Conservation (phyloP, 306 rosid species). For the Malus sieversii region DNA sequence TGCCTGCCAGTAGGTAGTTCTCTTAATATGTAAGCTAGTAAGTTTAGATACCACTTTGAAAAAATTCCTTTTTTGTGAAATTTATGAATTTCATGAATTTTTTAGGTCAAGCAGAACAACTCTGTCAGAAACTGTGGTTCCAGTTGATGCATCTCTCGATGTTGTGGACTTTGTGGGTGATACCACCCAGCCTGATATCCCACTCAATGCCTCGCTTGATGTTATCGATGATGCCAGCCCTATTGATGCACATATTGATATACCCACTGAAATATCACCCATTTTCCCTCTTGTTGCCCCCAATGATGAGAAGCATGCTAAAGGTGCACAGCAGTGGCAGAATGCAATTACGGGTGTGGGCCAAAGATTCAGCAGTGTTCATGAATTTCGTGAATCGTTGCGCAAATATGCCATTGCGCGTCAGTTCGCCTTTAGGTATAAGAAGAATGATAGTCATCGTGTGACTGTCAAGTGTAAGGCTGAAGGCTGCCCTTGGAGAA, state of each 20-base stretch:
- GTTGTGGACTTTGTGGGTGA: constrained; percentile 31
- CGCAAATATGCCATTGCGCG: constrained; percentile 96
- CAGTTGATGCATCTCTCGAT: constrained; percentile 36
- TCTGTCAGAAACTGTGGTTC: constrained; percentile 74
- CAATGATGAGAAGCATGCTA: constrained; percentile 53
- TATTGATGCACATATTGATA: constrained; percentile 36
- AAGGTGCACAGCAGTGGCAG: constrained; percentile 93
- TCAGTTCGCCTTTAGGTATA: constrained; percentile 90
- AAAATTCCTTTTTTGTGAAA: constrained; percentile 19
- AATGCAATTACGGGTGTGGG: constrained; percentile 91
- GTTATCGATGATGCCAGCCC: constrained; percentile 45
- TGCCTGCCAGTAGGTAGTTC: constrained; percentile 93
- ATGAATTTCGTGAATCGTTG: constrained; percentile 86
- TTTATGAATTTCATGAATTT: constrained; percentile 15
- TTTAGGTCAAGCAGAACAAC: constrained; percentile 97
- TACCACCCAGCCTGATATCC: constrained; percentile 26
- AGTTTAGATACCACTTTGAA: constrained; percentile 2
- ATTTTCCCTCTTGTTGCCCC: constrained; percentile 30
- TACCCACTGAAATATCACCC: constrained; percentile 40
- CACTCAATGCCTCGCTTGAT: constrained; percentile 41
- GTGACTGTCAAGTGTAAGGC: constrained; percentile 98
- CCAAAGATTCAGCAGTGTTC: constrained; percentile 81
- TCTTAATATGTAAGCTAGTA: constrained; percentile 29
- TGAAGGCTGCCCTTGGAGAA: constrained; percentile 99
- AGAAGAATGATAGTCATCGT: constrained; percentile 97